Evolutionary conservation across 1,139 yeast genomes (phyloP), one percentile per base, ranked within the genome.

Genomic region (Arxiozyma bovina): DNA sequence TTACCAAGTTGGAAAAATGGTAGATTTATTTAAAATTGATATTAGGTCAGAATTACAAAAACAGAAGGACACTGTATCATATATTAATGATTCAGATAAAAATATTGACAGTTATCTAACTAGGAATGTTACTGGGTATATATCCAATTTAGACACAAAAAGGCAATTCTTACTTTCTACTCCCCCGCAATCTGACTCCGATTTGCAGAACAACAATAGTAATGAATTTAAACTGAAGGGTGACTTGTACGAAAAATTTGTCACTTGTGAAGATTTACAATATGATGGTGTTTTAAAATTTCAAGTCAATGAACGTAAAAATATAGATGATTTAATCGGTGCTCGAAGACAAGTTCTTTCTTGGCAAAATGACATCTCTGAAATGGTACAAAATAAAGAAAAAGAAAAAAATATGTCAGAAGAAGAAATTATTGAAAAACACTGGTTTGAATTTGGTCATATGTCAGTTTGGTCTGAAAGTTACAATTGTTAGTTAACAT

Each of bases 391-490:
- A 25, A n/a, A 45, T 18, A 45, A 45, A 30, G 49, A 44, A 5
- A 58, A 60, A 51, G 46, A 54, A 27, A 49, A 51, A 12, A 30
- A 22, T 51, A 22, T 50, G 42, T 53, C 52, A 27, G 54, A 54
- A 42, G 56, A 56, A 34, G 54, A 57, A 18, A 56, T 60, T 23
- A 18, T 48, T 7, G 50, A 52, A 15, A 53, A 60, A 45, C 48
- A 51, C 18, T 61, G 64, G 64, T 55, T 40, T 45, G 56, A 56
- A 51, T 61, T 61, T 50, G 65, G 65, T 38, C 55, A 58, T 6
- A 53, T 62, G n/a, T 55, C 64, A 0, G 57, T 61, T 18, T 63
- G 65, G 64, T 54, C 61, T 21, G 61, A 58, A 48, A 53, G 51
- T 17, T 53, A 60, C n/a, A 55, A 61, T 41, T 60, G 64, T 48